A percentile compares a stretch with the other conserved stretches of the same genome.
Conservation (phyloP, 78 protist species). For the Thecamonas trahens region DNA sequence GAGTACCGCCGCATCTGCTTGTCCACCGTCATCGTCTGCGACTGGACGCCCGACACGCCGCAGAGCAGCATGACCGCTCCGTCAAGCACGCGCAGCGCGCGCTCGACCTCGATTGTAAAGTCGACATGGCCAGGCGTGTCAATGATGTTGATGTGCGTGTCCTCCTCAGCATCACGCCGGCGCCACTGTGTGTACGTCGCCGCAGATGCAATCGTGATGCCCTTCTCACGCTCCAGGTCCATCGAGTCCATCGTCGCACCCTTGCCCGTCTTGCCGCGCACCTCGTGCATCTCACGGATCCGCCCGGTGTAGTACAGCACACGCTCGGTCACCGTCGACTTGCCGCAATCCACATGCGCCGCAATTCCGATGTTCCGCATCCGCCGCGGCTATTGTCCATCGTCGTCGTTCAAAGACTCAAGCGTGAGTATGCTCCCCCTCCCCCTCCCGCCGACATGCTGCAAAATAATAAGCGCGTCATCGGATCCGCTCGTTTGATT, state of each 20-base stretch:
- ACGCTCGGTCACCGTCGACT: conserved; percentile 95
- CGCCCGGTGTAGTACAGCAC: conserved; percentile 88
- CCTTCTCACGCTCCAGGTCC: conserved; percentile 93
- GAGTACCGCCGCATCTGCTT: conserved; percentile 83
- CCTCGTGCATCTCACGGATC: conserved; percentile 80
- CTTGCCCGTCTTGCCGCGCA: conserved; percentile 81
- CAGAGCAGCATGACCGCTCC: conserved; percentile 89
- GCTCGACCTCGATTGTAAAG: conserved; percentile 95
- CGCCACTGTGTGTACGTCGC: conserved; percentile 92
- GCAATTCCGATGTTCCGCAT: conserved; percentile 82
- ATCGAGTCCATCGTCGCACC: conserved; percentile 94
- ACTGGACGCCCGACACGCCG: conserved; percentile 90
- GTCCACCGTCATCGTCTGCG: conserved; percentile 86
- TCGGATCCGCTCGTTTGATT: no score
- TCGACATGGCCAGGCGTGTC: conserved; percentile 98
- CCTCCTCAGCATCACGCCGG: no score
- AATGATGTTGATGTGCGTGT: conserved; percentile 82
- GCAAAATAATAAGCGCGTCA: no score
- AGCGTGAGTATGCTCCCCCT: no score
- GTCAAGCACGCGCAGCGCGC: conserved; percentile 83
- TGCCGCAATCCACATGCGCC: conserved; percentile 92
- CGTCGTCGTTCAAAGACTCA: no score
- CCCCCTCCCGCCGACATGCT: no score
- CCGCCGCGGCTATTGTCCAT: no score
- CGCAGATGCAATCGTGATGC: conserved; percentile 95